These are phyloP conservation scores for Teunomyces lycoperdinae DNA, from an alignment of 805 yeast species.

Conservation along the genomic window DNA sequence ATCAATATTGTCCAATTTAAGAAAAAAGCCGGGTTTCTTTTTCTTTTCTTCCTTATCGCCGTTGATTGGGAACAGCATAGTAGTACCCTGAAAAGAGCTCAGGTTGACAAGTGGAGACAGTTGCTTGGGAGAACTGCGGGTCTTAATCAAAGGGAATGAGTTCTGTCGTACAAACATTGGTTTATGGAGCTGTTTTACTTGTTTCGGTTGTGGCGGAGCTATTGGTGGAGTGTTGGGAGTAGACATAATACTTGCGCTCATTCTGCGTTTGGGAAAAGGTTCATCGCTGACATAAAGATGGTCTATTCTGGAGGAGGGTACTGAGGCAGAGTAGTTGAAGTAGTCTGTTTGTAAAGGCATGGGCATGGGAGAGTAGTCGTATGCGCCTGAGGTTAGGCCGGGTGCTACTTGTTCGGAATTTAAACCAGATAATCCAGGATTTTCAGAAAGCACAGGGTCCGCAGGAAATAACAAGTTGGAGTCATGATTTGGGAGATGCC, in stretches of 20 bases:
- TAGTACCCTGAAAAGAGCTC: neutral
- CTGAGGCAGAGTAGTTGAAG: conserved; percentile 9
- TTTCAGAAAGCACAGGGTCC: neutral
- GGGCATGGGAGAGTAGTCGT: neutral
- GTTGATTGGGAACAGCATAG: neutral
- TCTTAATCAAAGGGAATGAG: conserved; percentile 11
- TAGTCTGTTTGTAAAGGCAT: conserved; percentile 3
- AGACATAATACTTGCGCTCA: neutral
- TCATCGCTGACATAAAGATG: conserved; percentile 3
- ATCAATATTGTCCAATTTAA: conserved; percentile 12
- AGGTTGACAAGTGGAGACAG: neutral
- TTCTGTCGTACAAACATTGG: conserved; percentile 15
- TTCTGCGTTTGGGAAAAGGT: conserved; percentile 3
- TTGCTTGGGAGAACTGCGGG: conserved; percentile 2
- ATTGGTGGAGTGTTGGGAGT: conserved; percentile 3
- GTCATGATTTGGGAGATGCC: neutral
- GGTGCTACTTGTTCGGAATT: neutral
- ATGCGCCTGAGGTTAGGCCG: neutral
- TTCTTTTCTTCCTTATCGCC: neutral
- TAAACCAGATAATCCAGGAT: neutral
- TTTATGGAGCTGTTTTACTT: conserved; percentile 2
- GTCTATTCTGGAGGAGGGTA: conserved; percentile 10
- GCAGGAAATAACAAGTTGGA: neutral
- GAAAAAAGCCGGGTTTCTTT: conserved; percentile 10
- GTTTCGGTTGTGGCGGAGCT: conserved; percentile 6